Base-by-base conservation (phyloP, 768 basidiomycete genomes). In the Psilocybe cyanescens region DNA sequence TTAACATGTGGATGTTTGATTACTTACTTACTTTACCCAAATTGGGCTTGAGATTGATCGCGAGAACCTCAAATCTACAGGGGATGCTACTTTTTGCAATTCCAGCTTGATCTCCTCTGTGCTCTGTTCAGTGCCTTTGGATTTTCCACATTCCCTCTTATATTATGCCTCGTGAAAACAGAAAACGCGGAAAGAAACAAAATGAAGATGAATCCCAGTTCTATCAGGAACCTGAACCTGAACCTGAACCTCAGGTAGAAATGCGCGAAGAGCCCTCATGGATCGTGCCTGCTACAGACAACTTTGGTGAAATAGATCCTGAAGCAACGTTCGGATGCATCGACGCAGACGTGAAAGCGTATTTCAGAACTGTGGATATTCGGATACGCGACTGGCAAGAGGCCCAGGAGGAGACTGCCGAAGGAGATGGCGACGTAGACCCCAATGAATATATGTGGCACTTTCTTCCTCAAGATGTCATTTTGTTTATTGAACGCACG, bases 281-380 rank as follows among this genome's bases (percentile, higher is more conserved):
- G 91, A 91, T 92, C 54, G 78, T 85, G 7, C 70, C 83, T 51
- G 71, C 79, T 17, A 74, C 71, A 35, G 67, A 72, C 33, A 58
- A 71, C n/a, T 62, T 53, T 4, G 70, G 78, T 41, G 80, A 82
- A 55, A 57, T 75, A 56, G 80, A 87, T 68, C 71, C 74, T 14
- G 92, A 93, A 61, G 90, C 91, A 47, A 95, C 95, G 2, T 97
- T 95, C 72, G 96, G 95, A 59, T 90, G 88, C 62, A 86, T 97
- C 7, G 95, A 97, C 65, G 84, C 85, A 19, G 95, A 97, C 70
- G 80, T 97, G 31, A 97, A 97, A 73, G 92, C 94, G 2, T 98
- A 98, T 75, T 97, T 97, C 68, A 79, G 90, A 48, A 93, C 88
- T 1, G 94, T 97, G 9, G 93, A 97, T 64, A 79, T 88, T 35